Percentiles rank a stretch among this genome's conserved stretches.
Evolutionary conservation across 164 flowering plant species (phyloP).

Genomic region (Annona squamosa): DNA sequence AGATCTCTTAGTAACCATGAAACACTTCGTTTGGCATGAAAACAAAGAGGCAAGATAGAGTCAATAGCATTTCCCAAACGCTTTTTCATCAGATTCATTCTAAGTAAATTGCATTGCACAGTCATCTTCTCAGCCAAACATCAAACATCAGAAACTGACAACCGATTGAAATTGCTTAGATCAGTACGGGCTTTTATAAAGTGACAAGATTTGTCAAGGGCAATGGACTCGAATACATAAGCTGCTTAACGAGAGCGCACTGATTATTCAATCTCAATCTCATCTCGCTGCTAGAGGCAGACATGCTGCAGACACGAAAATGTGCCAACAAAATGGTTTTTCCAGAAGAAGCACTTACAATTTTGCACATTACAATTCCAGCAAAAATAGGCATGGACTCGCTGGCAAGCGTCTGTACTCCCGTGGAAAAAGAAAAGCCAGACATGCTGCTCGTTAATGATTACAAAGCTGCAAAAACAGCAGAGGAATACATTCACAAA

Average conservation of each 20-base stretch:
- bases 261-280: too few species aligned
- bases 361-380: slow-evolving; percentile 22
- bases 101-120: neutral
- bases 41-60: neutral
- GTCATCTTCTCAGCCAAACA: neutral
- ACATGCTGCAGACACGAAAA: neutral
- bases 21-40: neutral
- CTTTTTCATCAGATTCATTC: neutral
- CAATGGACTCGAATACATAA: neutral
- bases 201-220: neutral
- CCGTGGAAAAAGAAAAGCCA: neutral
- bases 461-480: neutral
- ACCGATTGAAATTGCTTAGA: neutral
- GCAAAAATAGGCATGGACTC: slow-evolving; percentile 7
- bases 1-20: neutral
- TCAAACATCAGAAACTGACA: neutral
- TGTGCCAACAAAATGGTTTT: neutral
- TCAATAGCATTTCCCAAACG: neutral
- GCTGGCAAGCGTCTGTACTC: neutral
- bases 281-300: neutral
- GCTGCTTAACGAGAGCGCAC: neutral
- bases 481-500: neutral
- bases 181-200: neutral
- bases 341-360: slow-evolving; percentile 18
- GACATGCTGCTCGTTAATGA: slow-evolving; percentile 4